Percentiles rank a stretch among this genome's conserved stretches.
These are phyloP conservation scores for Dryas alaskensis DNA, from an alignment of 306 rosid genomes.

Conservation along the genomic window DNA sequence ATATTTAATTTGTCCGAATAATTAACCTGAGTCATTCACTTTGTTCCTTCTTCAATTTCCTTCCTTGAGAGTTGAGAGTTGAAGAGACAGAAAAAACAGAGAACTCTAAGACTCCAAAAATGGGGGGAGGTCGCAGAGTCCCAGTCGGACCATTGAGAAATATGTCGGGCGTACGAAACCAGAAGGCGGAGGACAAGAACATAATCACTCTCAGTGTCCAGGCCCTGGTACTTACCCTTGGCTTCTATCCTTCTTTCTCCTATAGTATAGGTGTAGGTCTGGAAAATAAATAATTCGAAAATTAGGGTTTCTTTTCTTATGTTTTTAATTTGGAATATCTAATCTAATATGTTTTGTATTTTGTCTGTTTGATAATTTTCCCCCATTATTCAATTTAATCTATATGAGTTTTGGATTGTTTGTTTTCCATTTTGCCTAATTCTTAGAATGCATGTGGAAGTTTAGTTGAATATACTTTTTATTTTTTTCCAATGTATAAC, in stretches of 20 bases:
- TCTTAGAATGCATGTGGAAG: background rate
- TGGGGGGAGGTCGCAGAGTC: background rate
- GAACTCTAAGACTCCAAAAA: background rate
- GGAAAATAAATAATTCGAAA: background rate
- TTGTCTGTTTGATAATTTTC: background rate
- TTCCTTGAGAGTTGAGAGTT: background rate
- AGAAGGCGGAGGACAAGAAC: conserved; percentile 31
- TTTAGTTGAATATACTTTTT: no score
- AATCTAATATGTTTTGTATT: background rate
- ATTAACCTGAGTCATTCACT: no score
- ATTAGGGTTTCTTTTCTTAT: background rate
- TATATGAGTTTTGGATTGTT: background rate
- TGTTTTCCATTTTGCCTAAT: background rate
- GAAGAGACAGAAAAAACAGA: background rate
- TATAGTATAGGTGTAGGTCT: no score
- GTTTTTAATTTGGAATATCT: background rate
- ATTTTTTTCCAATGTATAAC: no score
- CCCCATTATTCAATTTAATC: background rate
- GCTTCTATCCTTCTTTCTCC: background rate
- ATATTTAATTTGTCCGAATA: no score
- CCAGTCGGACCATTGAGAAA: background rate
- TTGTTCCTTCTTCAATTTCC: no score
- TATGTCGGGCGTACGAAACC: conserved; percentile 30
- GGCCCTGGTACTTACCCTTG: conserved; percentile 23
- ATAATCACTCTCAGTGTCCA: conserved; percentile 32